Conservation (phyloP, 352 stramenopile species). For the Globisporangium cystogenes region DNA sequence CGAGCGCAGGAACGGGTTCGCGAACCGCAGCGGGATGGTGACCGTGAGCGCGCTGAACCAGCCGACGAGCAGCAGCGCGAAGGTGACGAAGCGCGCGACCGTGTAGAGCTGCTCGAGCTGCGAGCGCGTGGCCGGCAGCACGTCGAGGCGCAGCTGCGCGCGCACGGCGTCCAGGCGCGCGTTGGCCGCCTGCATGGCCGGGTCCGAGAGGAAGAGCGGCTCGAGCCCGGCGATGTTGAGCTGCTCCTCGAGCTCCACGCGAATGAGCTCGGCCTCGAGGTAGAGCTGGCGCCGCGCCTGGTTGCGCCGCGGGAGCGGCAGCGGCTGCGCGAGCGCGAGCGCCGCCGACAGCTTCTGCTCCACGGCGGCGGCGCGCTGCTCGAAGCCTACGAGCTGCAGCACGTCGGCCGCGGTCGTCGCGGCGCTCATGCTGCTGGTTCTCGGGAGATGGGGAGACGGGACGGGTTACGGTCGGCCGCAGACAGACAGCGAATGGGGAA, state of each 20-base stretch:
- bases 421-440: too few relatives aligned
- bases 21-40: conserved; percentile 60
- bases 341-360: conserved; percentile 37
- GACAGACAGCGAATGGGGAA: too few relatives aligned
- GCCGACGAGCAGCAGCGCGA: conserved; percentile 61
- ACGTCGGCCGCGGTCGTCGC: conserved; percentile 39
- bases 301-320: conserved; percentile 67
- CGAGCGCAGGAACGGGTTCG: conserved; percentile 37
- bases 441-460: too few relatives aligned
- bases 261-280: conserved; percentile 63
- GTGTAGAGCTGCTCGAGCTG: conserved; percentile 57
- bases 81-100: conserved; percentile 57
- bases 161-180: conserved; percentile 56
- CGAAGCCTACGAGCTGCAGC: conserved; percentile 49
- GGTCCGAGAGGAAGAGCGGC: conserved; percentile 37
- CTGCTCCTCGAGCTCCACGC: conserved; percentile 73
- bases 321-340: conserved; percentile 28
- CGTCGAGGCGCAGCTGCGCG: conserved; percentile 57
- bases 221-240: conserved; percentile 66
- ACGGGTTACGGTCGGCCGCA: too few relatives aligned
- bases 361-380: conserved; percentile 47
- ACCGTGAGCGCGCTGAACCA: conserved; percentile 69
- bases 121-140: conserved; percentile 32
- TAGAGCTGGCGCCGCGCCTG: conserved; percentile 65
- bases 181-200: conserved; percentile 44